A percentile compares a stretch with the other conserved stretches of the same genome.
Conservation (phyloP, 768 basidiomycete genomes). For the Pleurotus djamor region DNA sequence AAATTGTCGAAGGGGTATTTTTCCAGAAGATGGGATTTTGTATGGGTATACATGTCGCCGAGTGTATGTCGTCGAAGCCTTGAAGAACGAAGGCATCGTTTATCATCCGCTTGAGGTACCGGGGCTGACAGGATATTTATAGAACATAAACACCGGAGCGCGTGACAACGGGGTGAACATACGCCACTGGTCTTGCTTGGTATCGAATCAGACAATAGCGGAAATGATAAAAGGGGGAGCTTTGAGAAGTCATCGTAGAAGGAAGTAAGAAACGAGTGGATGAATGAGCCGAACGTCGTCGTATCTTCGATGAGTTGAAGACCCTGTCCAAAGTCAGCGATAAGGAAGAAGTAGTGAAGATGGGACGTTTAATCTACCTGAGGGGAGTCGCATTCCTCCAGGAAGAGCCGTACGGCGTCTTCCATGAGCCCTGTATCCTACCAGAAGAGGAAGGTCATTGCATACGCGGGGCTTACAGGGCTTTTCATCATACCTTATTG, state of each 20-base stretch:
- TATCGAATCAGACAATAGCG: constrained; percentile 49
- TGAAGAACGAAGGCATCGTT: constrained; percentile 65
- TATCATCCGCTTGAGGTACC: constrained; percentile 39
- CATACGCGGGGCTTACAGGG: background rate
- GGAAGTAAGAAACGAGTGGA: constrained; percentile 50
- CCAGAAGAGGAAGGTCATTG: background rate
- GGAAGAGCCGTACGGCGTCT: constrained; percentile 57
- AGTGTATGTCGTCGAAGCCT: constrained; percentile 42
- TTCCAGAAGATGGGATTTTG: constrained; percentile 42
- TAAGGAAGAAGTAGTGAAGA: background rate
- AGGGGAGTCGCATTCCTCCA: constrained; percentile 74
- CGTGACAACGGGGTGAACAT: constrained; percentile 32
- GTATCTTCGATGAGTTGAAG: constrained; percentile 67
- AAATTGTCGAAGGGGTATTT: constrained; percentile 9
- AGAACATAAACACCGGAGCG: constrained; percentile 9
- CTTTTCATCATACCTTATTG: constrained; percentile 44
- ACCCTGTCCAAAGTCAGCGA: constrained; percentile 40
- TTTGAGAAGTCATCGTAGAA: constrained; percentile 72
- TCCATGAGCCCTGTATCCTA: constrained; percentile 72
- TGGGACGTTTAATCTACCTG: constrained; percentile 46
- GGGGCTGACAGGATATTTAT: constrained; percentile 23
- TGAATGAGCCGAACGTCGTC: constrained; percentile 64
- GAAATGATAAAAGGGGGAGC: constrained; percentile 53
- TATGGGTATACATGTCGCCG: constrained; percentile 48
- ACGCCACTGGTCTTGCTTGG: constrained; percentile 28